These are phyloP conservation scores for Eutrema salsugineum DNA, from an alignment of 441 rosid species.

Conservation along the genomic window DNA sequence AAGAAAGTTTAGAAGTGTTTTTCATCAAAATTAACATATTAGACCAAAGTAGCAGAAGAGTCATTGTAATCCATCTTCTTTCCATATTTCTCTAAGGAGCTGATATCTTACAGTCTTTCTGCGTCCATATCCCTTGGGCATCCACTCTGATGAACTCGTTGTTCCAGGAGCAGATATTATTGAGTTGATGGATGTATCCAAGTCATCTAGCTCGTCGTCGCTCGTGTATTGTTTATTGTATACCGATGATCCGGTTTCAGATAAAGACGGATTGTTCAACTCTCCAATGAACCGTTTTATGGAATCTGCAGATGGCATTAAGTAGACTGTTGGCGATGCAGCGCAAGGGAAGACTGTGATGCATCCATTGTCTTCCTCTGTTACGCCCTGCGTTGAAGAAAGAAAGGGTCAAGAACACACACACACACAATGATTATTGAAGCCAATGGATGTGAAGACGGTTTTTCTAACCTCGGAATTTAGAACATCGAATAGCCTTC, in stretches of 20 bases:
- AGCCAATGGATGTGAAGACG: background rate
- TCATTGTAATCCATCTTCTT: slow-evolving; percentile 30
- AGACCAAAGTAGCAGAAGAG: background rate
- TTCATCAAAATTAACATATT: background rate
- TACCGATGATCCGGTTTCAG: slow-evolving; percentile 51
- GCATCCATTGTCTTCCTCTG: slow-evolving; percentile 46
- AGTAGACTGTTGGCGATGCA: slow-evolving; percentile 59
- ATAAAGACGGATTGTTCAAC: slow-evolving; percentile 39
- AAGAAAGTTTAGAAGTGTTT: background rate
- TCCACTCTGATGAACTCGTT: slow-evolving; percentile 42
- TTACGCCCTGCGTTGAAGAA: slow-evolving; percentile 37
- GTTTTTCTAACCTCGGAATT: slow-evolving; percentile 62
- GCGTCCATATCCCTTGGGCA: slow-evolving; percentile 45
- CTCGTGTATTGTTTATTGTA: slow-evolving; percentile 71
- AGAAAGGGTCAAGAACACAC: slow-evolving; percentile 2
- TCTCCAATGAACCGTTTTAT: slow-evolving; percentile 52
- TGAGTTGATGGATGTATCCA: slow-evolving; percentile 66
- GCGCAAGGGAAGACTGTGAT: slow-evolving; percentile 49
- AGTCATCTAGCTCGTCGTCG: slow-evolving; percentile 81
- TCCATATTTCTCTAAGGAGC: slow-evolving; percentile 78
- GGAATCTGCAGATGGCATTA: slow-evolving; percentile 57
- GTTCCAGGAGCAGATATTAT: slow-evolving; percentile 40
- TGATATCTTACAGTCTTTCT: slow-evolving; percentile 64
- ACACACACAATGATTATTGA: background rate
- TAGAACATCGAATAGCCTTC: slow-evolving; percentile 57